Evolutionary conservation across 306 rosid species (phyloP), one percentile per base, ranked within the genome.

Genomic region (Coriaria nepalensis): DNA sequence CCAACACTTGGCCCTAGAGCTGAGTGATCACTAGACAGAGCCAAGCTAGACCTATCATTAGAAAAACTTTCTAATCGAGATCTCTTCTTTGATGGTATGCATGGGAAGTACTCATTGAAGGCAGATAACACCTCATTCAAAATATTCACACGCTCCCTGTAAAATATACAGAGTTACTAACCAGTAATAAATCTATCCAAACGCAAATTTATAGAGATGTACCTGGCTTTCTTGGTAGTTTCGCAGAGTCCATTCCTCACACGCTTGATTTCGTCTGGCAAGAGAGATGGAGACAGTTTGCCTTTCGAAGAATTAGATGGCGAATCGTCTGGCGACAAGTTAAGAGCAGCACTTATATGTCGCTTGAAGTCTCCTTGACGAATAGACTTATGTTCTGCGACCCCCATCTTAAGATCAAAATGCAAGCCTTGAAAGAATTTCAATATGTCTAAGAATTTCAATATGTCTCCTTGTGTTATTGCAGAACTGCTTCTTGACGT

Each of bases 11-110:
- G 67, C 64, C 92, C 95, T 67, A 68, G 13, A 51, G 66, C 77
- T 33, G 95, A 72, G 20, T 95, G 80, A 45, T 90, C 95, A 74
- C 73, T 71, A 44, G 74, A 67, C 60, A 78, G 49, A 66, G 59
- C 63, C 62, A 61, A 69, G 75, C 63, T 54, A 59, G 93, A 70
- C 12, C 93, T 82, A 20, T 84, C 95, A 59, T 52, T 73, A 36
- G 81, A 66, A 65, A 73, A 81, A 44, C 74, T 50, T 71, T 90
- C 98, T 65, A 72, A 71, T 56, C 98, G 82, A 34, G 98, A 90
- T 71, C 98, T 90, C 80, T 90, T 90, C 72, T 90, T 90, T 45
- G 90, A 79, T 57, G 78, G 79, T 46, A 81, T 46, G 42, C 77
- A 72, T 13, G 94, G 95, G 75, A 90, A 90, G 69, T 68, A 66